Conservation (phyloP, 176 grass and related monocot species). For the Stipa capillata region DNA sequence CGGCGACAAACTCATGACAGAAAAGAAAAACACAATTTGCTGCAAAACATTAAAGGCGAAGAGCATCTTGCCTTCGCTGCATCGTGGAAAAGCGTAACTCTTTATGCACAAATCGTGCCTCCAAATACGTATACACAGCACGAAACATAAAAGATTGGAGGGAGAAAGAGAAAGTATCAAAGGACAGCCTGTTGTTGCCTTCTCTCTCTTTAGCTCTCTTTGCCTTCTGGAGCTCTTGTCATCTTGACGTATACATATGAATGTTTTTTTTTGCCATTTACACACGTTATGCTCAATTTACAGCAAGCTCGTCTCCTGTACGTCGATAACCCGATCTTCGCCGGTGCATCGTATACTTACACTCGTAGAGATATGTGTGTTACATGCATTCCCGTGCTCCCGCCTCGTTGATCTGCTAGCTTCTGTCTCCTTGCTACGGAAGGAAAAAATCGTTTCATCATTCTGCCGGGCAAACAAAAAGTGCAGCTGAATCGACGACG, state of each 20-base stretch:
- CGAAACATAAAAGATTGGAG: not conserved
- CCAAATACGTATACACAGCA: slow-evolving; percentile 23
- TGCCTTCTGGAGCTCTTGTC: slow-evolving; percentile 7
- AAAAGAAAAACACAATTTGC: not conserved
- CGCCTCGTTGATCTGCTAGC: not conserved
- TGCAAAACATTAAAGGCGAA: not conserved
- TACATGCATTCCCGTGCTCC: not conserved
- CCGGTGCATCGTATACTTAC: slow-evolving; percentile 4
- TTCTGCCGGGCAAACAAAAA: slow-evolving; percentile 24
- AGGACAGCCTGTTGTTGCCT: slow-evolving; percentile 6
- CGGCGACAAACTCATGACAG: not conserved
- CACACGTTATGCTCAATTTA: slow-evolving; percentile 16
- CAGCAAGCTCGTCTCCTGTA: slow-evolving; percentile 10
- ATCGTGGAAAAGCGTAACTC: slow-evolving; percentile 10
- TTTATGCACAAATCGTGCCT: slow-evolving; percentile 27
- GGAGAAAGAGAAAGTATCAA: no score
- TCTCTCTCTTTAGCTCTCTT: not conserved
- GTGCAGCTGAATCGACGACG: slow-evolving; percentile 21
- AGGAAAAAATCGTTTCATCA: slow-evolving; percentile 20
- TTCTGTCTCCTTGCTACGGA: not conserved
- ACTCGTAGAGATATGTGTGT: not conserved
- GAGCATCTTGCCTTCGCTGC: not conserved
- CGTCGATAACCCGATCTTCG: not conserved
- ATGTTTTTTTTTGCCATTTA: slow-evolving; percentile 4
- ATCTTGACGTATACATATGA: slow-evolving; percentile 12